A percentile compares a stretch with the other conserved stretches of the same genome.
phyloP scores from a whole-genome alignment of 1,284 basidiomycete species.

The Pascua sp. region DNA sequence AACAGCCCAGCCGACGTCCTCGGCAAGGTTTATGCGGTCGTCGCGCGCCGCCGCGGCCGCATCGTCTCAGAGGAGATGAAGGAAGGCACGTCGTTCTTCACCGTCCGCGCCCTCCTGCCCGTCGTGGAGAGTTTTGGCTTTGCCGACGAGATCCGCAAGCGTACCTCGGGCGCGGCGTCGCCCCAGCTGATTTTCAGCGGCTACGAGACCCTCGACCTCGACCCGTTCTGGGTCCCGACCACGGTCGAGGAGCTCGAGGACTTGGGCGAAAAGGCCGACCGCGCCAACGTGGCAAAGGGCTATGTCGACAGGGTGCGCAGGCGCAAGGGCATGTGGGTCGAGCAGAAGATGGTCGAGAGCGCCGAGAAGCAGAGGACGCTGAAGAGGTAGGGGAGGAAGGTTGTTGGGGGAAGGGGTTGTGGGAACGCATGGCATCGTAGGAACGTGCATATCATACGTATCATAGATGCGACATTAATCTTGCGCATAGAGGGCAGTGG shows the following conservation, averaged over 20 bases:
- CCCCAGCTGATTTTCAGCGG: slow-evolving; percentile 96
- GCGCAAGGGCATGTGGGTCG: slow-evolving; percentile 93
- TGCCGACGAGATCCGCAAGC: slow-evolving; percentile 92
- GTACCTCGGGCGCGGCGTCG: slow-evolving; percentile 92
- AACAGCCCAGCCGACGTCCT: slow-evolving; percentile 64
- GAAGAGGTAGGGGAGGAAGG: slow-evolving; percentile 76
- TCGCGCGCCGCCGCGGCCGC: slow-evolving; percentile 81
- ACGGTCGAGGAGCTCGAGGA: slow-evolving; percentile 98
- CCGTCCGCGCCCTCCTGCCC: slow-evolving; percentile 82
- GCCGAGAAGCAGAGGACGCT: slow-evolving; percentile 97
- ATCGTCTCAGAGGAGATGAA: slow-evolving; percentile 99
- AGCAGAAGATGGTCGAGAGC: slow-evolving; percentile 84
- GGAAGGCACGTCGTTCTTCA: slow-evolving; percentile 94
- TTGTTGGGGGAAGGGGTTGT: no score
- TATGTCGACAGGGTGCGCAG: slow-evolving; percentile 91
- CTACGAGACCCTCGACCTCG: slow-evolving; percentile 81
- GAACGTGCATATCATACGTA: no score
- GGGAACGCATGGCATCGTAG: no score
- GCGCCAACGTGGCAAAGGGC: slow-evolving; percentile 85
- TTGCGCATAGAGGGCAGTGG: no score
- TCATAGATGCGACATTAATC: no score
- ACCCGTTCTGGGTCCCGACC: slow-evolving; percentile 99
- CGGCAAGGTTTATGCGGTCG: slow-evolving; percentile 95
- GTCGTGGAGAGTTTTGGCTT: slow-evolving; percentile 98
- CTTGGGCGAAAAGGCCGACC: slow-evolving; percentile 91